phyloP scores from a whole-genome alignment of 2,329 filamentous ascomycete species.

The Albophoma yamanashiensis region DNA sequence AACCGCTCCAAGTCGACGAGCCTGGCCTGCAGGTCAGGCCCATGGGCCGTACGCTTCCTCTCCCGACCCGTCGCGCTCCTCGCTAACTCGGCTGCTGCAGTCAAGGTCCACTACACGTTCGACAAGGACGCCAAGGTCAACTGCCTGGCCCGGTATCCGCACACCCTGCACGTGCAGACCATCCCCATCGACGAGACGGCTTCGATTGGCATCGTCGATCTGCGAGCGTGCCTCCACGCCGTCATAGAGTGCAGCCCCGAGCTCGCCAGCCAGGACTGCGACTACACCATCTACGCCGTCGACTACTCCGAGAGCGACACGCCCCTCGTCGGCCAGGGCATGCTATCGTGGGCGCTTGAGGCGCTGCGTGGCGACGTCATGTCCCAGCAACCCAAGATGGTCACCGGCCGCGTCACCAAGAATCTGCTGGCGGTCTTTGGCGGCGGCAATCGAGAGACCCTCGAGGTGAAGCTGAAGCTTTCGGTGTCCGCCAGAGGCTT shows the following conservation, averaged over 20 bases:
- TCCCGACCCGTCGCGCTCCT: constrained; percentile 1
- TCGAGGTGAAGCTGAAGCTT: constrained; percentile 87
- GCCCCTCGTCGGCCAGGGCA: constrained; percentile 87
- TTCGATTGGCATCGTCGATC: constrained; percentile 77
- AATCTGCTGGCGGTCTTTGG: constrained; percentile 78
- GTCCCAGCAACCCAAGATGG: constrained; percentile 55
- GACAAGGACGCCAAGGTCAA: constrained; percentile 81
- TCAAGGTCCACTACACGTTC: constrained; percentile 96
- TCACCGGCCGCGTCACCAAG: constrained; percentile 84
- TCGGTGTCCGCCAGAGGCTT: constrained; percentile 58
- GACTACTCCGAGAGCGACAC: constrained; percentile 94
- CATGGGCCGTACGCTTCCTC: constrained; percentile 54
- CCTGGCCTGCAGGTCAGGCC: constrained; percentile 46
- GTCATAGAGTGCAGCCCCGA: constrained; percentile 75
- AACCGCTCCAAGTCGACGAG: constrained; percentile 20
- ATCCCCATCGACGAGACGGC: constrained; percentile 69
- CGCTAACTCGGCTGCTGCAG: constrained; percentile 33
- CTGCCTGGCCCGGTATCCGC: constrained; percentile 77
- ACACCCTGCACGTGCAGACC: constrained; percentile 69
- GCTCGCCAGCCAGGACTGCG: constrained; percentile 55
- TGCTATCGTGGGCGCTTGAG: constrained; percentile 75
- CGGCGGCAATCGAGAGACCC: constrained; percentile 72
- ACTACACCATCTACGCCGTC: constrained; percentile 95
- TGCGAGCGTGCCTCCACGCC: constrained; percentile 78
- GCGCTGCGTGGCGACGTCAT: constrained; percentile 23